phyloP scores from a whole-genome alignment of 2,329 filamentous ascomycete genomes.

The Hypoxylon sp. region DNA sequence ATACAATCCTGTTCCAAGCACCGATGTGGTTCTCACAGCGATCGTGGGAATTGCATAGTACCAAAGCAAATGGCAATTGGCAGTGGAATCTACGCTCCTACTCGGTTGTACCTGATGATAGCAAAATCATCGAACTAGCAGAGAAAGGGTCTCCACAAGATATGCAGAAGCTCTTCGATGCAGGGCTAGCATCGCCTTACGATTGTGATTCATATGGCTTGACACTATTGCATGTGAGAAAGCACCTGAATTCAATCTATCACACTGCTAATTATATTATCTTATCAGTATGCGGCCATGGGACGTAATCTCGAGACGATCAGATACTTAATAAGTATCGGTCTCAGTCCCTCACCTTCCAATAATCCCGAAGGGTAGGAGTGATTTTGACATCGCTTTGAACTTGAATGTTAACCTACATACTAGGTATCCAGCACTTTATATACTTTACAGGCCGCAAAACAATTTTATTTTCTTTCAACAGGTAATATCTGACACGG shows the following conservation, averaged over 20 bases:
- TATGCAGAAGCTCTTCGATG: constrained; percentile 33
- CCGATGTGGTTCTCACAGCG: constrained; percentile 29
- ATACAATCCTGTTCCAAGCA: constrained; percentile 17
- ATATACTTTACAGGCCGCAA: not conserved
- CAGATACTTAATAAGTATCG: constrained; percentile 17
- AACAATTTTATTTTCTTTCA: not conserved
- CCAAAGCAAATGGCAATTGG: constrained; percentile 30
- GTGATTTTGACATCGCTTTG: not conserved
- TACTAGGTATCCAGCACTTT: constrained; percentile 9
- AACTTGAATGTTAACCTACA: not conserved
- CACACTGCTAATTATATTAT: not conserved
- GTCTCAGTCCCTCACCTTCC: not conserved
- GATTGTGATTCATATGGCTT: not conserved
- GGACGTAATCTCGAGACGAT: not conserved
- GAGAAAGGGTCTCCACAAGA: not conserved
- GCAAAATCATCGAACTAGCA: constrained; percentile 2
- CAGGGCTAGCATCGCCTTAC: constrained; percentile 38
- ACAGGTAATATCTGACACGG: constrained; percentile 5
- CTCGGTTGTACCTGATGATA: not conserved
- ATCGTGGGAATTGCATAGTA: constrained; percentile 37
- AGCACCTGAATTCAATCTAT: not conserved
- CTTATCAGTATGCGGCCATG: not conserved
- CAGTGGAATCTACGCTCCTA: constrained; percentile 34
- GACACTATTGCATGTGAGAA: constrained; percentile 34
- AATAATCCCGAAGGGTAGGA: not conserved